A percentile compares a stretch with the other conserved stretches of the same genome.
Evolutionary conservation across 306 rosid genomes (phyloP).

Genomic region (Cyclanthera cordifolia): DNA sequence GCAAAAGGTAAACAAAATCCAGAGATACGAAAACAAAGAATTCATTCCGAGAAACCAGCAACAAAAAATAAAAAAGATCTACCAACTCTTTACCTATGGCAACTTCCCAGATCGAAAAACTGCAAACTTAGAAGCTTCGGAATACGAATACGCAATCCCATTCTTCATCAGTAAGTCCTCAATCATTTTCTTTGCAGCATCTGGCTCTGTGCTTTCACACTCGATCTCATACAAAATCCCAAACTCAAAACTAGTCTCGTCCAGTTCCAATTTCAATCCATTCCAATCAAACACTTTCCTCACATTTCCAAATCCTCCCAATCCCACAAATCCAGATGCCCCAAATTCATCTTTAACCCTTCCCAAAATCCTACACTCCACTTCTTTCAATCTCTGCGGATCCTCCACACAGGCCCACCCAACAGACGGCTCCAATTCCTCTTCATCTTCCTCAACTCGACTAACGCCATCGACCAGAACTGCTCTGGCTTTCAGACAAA

Average conservation of each 20-base stretch:
- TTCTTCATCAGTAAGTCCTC: constrained; percentile 65
- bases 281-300: constrained; percentile 77
- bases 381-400: constrained; percentile 67
- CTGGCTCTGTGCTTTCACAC: constrained; percentile 89
- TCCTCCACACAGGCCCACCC: constrained; percentile 54
- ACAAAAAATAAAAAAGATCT: background rate
- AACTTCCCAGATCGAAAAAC: constrained; percentile 42
- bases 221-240: constrained; percentile 72
- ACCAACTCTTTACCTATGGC: constrained; percentile 13
- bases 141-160: constrained; percentile 48
- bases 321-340: constrained; percentile 52
- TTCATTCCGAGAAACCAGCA: background rate
- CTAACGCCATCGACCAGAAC: constrained; percentile 58
- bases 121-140: constrained; percentile 51
- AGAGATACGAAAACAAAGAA: background rate
- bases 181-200: constrained; percentile 43
- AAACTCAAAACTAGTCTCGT: constrained; percentile 56
- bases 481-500: constrained; percentile 60
- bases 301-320: constrained; percentile 77
- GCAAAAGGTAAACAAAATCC: background rate
- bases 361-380: constrained; percentile 47
- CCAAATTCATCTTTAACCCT: too few species aligned
- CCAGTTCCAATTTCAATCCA: constrained; percentile 83
- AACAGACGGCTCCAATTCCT: constrained; percentile 37
- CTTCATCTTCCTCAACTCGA: constrained; percentile 91